phyloP scores from a whole-genome alignment of 2,329 filamentous ascomycete genomes.

The Pezicula radicicola region DNA sequence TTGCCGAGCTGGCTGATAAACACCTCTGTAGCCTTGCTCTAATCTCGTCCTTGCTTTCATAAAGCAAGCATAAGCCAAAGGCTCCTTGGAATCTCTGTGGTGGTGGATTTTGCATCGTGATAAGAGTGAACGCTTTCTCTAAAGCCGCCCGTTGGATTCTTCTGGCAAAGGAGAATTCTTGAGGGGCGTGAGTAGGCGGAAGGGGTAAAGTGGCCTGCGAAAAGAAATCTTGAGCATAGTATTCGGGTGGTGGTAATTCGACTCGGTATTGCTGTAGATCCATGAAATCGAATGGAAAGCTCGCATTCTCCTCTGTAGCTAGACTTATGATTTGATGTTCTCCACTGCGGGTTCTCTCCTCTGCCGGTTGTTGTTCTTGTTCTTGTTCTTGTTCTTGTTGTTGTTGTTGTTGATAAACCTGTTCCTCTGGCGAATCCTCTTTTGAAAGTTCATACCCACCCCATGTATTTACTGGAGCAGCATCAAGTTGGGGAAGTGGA shows the following conservation, averaged over 20 bases:
- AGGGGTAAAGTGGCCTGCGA: conserved; percentile 33
- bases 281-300: conserved; percentile 42
- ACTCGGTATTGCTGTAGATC: conserved; percentile 24
- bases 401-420: background rate
- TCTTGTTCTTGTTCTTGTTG: background rate
- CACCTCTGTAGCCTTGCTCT: conserved; percentile 33
- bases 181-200: conserved; percentile 55
- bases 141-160: conserved; percentile 64
- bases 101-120: conserved; percentile 43
- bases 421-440: background rate
- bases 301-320: conserved; percentile 50
- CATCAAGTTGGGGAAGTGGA: background rate
- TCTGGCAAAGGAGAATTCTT: conserved; percentile 67
- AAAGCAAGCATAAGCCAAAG: conserved; percentile 69
- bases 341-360: conserved; percentile 7
- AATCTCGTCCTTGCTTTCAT: conserved; percentile 49
- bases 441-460: conserved; percentile 23
- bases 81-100: conserved; percentile 48
- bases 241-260: conserved; percentile 25
- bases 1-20: conserved; percentile 10
- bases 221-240: conserved; percentile 21
- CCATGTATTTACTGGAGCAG: conserved; percentile 12
- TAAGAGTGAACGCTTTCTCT: conserved; percentile 60
- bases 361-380: conserved; percentile 2
- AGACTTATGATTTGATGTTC: conserved; percentile 49